A percentile compares a stretch with the other conserved stretches of the same genome.
Conservation (phyloP, 139 green algal species). For the Tetratostichococcus sp. region DNA sequence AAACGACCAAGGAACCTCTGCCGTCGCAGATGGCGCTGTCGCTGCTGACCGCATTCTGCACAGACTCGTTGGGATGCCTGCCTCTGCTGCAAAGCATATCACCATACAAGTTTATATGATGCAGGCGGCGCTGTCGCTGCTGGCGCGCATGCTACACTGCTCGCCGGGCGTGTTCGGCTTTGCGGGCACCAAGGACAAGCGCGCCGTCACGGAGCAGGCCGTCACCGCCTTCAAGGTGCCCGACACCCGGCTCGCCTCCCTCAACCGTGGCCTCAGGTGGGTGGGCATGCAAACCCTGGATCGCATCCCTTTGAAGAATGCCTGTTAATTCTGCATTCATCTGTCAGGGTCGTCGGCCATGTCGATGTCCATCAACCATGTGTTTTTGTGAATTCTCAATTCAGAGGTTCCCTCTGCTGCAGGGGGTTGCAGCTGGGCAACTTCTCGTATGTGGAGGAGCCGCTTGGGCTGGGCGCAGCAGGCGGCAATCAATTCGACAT, state of each 20-base stretch:
- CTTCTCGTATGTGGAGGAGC: constrained; percentile 17
- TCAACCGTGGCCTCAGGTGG: constrained; percentile 31
- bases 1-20: no score
- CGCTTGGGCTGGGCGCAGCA: constrained; percentile 11
- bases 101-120: neutral
- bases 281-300: neutral
- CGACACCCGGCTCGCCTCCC: constrained; percentile 28
- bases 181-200: constrained; percentile 94
- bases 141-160: constrained; percentile 34
- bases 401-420: neutral
- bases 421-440: constrained; percentile 17
- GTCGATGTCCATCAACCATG: no score
- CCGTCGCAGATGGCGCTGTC: no score
- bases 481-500: constrained; percentile 27
- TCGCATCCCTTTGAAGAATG: no score
- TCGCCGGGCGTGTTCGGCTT: constrained; percentile 37
- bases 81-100: no score
- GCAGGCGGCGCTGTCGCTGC: constrained; percentile 31
- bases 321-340: no score
- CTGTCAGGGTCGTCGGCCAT: no score
- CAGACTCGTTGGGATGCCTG: no score
- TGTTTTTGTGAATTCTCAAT: no score
- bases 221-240: constrained; percentile 68
- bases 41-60: no score
- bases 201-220: constrained; percentile 77